Evolutionary conservation across 2,329 filamentous ascomycete genomes (phyloP), one percentile per base, ranked within the genome.

Genomic region (Arthrobotrys sphaeroides): DNA sequence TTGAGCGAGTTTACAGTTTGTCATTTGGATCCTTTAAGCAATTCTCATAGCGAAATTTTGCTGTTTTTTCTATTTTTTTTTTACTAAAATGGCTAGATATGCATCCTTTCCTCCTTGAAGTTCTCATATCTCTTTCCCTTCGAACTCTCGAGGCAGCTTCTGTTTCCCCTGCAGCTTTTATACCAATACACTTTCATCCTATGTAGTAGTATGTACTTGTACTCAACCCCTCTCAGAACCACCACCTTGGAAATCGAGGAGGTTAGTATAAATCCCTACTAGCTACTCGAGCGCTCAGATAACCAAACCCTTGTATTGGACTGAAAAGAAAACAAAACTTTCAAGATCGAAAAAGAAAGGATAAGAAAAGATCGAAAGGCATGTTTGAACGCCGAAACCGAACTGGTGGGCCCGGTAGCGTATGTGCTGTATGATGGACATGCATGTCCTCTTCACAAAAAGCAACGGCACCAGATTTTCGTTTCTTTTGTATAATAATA

Each of bases 1-100:
- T 53, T 33, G 47, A 53, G 47, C 47, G 47, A 53, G 33, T 33
- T 33, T 53, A 53, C 26, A 53, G 31, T 43, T 38, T 31, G 13
- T 51, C 24, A 49, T 33, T 20, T 33, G 7, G 7, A 33, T 33
- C 31, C 31, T 33, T n/a, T 33, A 12, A 33, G 31, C 31, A 33
- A 12, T 53, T 53, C 47, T 53, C 26, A 18, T 4, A 51, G 45
- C 24, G 22, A 51, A n/a, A n/a, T n/a, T n/a, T n/a, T n/a, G n/a
- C n/a, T 33, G 7, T 33, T 20, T 7, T 12, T 33, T 12, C n/a
- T 20, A n/a, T 20, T 4, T 10, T 10, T 16, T 47, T n/a, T 33
- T 53, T 18, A 20, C 16, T 12, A 24, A 13, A 20, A 53, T 53
- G n/a, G 16, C 47, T 33, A 22, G 47, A 13, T 20, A 33, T 53